Percentiles rank a stretch among this genome's conserved stretches.
phyloP scores from a whole-genome alignment of 106 monocot species.

The Allium sativum region DNA sequence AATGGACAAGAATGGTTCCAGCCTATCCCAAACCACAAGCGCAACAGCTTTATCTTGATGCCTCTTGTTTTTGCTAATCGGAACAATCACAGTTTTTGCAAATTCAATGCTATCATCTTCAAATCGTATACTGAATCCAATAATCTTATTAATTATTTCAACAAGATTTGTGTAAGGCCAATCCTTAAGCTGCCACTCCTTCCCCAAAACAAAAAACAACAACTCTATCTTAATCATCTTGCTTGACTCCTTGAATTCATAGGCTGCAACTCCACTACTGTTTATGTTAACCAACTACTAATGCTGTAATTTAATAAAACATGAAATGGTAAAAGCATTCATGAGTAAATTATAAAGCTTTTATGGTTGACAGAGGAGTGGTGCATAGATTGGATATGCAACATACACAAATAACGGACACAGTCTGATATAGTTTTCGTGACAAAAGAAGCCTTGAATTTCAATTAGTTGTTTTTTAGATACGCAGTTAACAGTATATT shows the following conservation, averaged over 20 bases:
- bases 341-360: no score
- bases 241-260: conserved; percentile 89
- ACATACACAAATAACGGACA: no score
- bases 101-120: conserved; percentile 99
- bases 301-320: no score
- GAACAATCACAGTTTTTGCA: conserved; percentile 82
- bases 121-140: conserved; percentile 86
- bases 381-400: no score
- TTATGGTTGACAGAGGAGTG: no score
- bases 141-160: conserved; percentile 91
- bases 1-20: conserved; percentile 88
- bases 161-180: conserved; percentile 97
- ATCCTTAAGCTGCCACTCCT: conserved; percentile 99
- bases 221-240: conserved; percentile 93
- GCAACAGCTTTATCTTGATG: conserved; percentile 98
- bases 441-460: no score
- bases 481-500: no score
- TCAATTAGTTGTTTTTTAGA: no score
- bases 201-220: conserved; percentile 93
- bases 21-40: conserved; percentile 89
- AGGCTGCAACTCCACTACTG: conserved; percentile 43
- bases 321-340: no score
- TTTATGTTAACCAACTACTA: no score
- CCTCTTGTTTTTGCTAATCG: conserved; percentile 97
- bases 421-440: no score